Conservation (phyloP, 148 eudicot species). For the Persicaria maculosa region DNA sequence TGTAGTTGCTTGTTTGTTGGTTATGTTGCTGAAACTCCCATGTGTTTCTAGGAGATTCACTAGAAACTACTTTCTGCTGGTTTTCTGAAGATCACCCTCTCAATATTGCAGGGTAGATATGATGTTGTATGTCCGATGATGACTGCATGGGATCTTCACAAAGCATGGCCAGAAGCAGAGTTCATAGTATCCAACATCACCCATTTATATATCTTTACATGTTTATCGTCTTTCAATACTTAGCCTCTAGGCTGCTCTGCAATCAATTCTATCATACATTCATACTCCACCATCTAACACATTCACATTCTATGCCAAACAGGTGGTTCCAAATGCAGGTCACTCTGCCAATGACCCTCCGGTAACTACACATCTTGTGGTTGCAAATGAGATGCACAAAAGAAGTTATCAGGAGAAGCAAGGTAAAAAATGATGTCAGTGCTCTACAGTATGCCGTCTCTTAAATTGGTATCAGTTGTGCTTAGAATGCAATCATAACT, state of each 20-base stretch:
- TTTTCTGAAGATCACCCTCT: not conserved
- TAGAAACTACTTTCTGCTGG: not conserved
- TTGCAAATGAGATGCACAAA: slow-evolving; percentile 80
- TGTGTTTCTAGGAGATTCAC: not conserved
- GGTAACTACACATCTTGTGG: slow-evolving; percentile 81
- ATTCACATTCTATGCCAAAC: slow-evolving; percentile 14
- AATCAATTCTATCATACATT: not conserved
- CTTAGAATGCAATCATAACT: not conserved
- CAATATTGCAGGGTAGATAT: slow-evolving; percentile 72
- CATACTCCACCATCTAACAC: not conserved
- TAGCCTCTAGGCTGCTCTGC: not conserved
- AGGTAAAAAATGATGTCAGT: not conserved
- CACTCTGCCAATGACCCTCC: slow-evolving; percentile 94
- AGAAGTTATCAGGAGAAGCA: slow-evolving; percentile 29
- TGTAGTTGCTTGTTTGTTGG: not conserved
- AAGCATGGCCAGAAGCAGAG: slow-evolving; percentile 97
- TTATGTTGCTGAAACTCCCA: not conserved
- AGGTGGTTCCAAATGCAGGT: slow-evolving; percentile 91
- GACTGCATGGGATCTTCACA: slow-evolving; percentile 99
- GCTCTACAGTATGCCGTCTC: not conserved
- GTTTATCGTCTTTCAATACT: not conserved
- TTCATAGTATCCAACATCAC: slow-evolving; percentile 42
- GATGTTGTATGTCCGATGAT: slow-evolving; percentile 91
- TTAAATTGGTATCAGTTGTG: not conserved
- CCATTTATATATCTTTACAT: not conserved